Conservation (phyloP, 192 early-diverging fungal genomes). For the Podochytrium sp. region DNA sequence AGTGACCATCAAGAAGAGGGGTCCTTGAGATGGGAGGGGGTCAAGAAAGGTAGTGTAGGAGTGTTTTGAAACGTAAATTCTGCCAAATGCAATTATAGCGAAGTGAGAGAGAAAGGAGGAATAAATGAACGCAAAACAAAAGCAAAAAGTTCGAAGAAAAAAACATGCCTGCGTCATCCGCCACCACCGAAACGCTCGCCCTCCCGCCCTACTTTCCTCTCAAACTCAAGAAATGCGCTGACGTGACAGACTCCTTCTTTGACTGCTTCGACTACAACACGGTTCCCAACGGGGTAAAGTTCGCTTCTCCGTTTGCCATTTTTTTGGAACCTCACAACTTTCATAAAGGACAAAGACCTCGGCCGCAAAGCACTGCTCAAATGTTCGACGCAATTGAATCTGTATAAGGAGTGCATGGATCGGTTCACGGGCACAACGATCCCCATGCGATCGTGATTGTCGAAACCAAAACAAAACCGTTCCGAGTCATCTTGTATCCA, state of each 20-base stretch:
- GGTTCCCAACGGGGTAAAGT: constrained; percentile 40
- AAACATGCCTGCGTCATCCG: background rate
- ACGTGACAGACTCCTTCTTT: constrained; percentile 53
- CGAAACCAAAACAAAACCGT: too few relatives aligned
- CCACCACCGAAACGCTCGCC: background rate
- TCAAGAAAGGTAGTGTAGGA: too few relatives aligned
- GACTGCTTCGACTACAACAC: constrained; percentile 48
- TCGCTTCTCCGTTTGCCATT: background rate
- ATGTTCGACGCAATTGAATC: constrained; percentile 40
- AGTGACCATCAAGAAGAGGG: background rate
- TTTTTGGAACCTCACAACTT: background rate
- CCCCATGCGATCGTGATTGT: too few relatives aligned
- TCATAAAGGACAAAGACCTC: constrained; percentile 43
- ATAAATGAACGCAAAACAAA: background rate
- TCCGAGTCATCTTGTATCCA: too few relatives aligned
- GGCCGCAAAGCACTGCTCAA: constrained; percentile 41
- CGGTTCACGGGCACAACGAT: constrained; percentile 26
- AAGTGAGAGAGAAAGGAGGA: background rate
- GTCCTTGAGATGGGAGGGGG: too few relatives aligned
- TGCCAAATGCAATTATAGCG: background rate
- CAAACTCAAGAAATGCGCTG: constrained; percentile 51
- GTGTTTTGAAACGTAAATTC: background rate
- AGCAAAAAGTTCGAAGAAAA: background rate
- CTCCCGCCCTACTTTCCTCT: constrained; percentile 58
- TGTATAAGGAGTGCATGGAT: constrained; percentile 60